A percentile compares a stretch with the other conserved stretches of the same genome.
phyloP scores from a whole-genome alignment of 2,329 filamentous ascomycete genomes.

The Colletotrichum sp. region DNA sequence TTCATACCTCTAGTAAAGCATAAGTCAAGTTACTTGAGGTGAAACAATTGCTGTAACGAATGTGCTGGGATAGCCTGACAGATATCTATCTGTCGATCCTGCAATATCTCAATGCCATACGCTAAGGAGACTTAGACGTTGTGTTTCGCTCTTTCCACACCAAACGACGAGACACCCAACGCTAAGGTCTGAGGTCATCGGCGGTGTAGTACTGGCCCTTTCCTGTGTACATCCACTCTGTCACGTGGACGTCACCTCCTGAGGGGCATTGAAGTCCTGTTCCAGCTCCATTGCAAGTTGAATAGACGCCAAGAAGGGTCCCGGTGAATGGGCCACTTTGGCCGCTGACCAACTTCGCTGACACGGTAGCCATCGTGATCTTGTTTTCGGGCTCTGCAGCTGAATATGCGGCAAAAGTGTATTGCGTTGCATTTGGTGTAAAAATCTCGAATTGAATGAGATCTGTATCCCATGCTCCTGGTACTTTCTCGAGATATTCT shows the following conservation, averaged over 20 bases:
- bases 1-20: too few species aligned
- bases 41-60: too few species aligned
- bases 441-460: neutral
- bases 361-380: neutral
- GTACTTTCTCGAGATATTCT: neutral
- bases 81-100: rapidly evolving
- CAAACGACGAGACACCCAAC: rapidly evolving
- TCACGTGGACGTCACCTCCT: neutral
- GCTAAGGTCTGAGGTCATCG: neutral
- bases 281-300: neutral
- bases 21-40: too few species aligned
- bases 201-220: neutral
- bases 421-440: neutral
- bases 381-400: neutral
- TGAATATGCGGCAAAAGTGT: neutral
- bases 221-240: neutral
- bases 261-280: neutral
- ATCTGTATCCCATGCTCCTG: rapidly evolving
- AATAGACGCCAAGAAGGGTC: neutral
- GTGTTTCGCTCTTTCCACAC: neutral
- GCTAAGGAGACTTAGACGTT: rapidly evolving
- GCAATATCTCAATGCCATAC: rapidly evolving
- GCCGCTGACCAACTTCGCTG: neutral
- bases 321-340: neutral
- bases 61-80: too few species aligned